phyloP scores from a whole-genome alignment of 768 basidiomycete genomes.

The Mycena maculata region DNA sequence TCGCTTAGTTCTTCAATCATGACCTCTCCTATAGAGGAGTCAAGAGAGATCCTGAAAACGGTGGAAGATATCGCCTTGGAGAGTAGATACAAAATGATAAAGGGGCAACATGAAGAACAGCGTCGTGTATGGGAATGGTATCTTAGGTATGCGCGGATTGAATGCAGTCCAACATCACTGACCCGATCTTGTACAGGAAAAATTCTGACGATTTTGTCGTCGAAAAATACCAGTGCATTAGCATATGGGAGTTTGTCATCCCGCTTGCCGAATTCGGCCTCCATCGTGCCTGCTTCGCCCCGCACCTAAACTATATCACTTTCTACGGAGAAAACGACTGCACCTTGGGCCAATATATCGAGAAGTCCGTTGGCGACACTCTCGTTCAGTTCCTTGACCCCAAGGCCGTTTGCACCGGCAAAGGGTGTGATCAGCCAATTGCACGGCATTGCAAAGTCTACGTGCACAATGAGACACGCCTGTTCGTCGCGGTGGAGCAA shows the following conservation, averaged over 20 bases:
- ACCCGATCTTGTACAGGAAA: conserved; percentile 49
- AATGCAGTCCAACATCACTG: neutral
- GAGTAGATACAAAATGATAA: conserved; percentile 74
- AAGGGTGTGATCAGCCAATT: conserved; percentile 84
- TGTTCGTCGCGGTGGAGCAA: conserved; percentile 89
- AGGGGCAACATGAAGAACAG: conserved; percentile 88
- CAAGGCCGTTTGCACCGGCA: conserved; percentile 83
- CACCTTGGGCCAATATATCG: conserved; percentile 94
- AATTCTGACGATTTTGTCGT: conserved; percentile 89
- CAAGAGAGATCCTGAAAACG: conserved; percentile 65
- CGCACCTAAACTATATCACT: conserved; percentile 75
- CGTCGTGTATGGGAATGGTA: conserved; percentile 97
- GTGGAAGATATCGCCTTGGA: conserved; percentile 78
- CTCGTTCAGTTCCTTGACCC: conserved; percentile 77
- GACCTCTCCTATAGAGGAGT: conserved; percentile 45
- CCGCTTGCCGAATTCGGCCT: conserved; percentile 75
- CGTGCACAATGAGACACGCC: conserved; percentile 86
- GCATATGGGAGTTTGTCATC: conserved; percentile 82
- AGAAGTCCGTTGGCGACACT: conserved; percentile 77
- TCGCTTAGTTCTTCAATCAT: conserved; percentile 41
- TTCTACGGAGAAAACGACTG: conserved; percentile 95
- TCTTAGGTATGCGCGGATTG: conserved; percentile 53
- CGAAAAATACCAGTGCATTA: conserved; percentile 93
- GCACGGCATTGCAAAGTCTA: conserved; percentile 91
- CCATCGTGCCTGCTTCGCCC: conserved; percentile 83